Evolutionary conservation across 352 stramenopile genomes (phyloP), one percentile per base, ranked within the genome.

Genomic region (Pythium volutum): DNA sequence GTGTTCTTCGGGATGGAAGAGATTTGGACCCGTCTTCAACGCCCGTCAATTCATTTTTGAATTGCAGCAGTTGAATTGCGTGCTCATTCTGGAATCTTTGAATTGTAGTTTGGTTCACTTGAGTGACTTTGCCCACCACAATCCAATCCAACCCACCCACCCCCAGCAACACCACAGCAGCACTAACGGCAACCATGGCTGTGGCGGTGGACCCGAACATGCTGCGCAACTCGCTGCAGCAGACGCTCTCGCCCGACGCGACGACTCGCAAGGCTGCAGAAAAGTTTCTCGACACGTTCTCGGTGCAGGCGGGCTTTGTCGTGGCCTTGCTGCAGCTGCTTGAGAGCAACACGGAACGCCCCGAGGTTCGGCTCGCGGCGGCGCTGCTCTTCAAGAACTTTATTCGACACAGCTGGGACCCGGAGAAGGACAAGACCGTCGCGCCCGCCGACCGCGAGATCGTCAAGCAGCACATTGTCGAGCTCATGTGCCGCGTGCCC

Each of bases 401-500:
- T 50, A 89, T 99, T 62, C 98, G 98, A 79, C 91, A 97, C 53
- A 95, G 94, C 66, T 99, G 97, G 97, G 94, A 97, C 56, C 89
- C 90, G 9, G 81, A 90, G 70, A 92, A 84, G 69, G 63, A 89
- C 48, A 75, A 74, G n/a, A 81, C 74, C 59, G 69, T 98, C n/a
- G 64, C 74, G 18, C 46, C 74, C 36, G 67, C 71, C 7, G 97
- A 99, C 74, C 97, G 97, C 45, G 73, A 76, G 16, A 66, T 97
- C 25, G 97, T 99, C 57, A 99, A 99, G 81, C 84, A 87, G 54
- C 88, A 99, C 74, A 79, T 99, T n/a, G 96, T 99, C 26, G 89
- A 98, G 39, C 88, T 99, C 59, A 99, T 99, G 96, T 99, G 93
- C 66, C 92, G 87, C 33, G 95, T 97, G 70, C 96, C 97, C 49